Percentiles rank a stretch among this genome's conserved stretches.
Conservation (phyloP, 352 stramenopile genomes). For the Globisporangium rhizosaccharum region DNA sequence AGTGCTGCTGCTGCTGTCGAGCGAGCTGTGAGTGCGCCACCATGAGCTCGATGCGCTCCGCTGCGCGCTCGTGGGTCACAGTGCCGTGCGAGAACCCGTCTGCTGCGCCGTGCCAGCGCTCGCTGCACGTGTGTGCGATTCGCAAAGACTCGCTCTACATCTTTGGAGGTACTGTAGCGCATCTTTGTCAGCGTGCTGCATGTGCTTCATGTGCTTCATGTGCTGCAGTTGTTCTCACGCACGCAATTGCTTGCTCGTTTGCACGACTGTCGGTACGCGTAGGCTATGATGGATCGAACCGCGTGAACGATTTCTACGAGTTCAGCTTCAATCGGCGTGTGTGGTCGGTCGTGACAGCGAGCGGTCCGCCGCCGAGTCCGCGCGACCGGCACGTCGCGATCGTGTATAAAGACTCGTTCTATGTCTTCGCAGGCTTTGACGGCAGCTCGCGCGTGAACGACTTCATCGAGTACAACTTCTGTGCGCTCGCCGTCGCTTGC, state of each 20-base stretch:
- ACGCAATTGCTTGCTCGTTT: not conserved
- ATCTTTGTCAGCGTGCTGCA: not conserved
- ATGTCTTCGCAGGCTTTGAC: constrained; percentile 94
- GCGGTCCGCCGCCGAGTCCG: constrained; percentile 74
- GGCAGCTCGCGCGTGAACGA: constrained; percentile 91
- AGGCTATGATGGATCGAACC: constrained; percentile 91
- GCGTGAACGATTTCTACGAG: constrained; percentile 93
- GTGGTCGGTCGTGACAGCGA: constrained; percentile 66
- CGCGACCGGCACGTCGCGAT: constrained; percentile 93
- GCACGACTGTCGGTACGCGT: not conserved
- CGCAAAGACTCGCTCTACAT: constrained; percentile 92
- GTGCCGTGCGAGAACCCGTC: constrained; percentile 80
- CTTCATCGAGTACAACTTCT: constrained; percentile 94
- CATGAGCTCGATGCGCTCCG: constrained; percentile 35
- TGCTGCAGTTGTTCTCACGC: not conserved
- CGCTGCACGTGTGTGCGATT: constrained; percentile 90
- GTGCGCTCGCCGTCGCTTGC: constrained; percentile 30
- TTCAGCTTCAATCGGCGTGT: constrained; percentile 88
- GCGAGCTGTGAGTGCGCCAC: too few species aligned
- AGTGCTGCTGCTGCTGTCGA: too few species aligned
- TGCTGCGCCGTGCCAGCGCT: constrained; percentile 86
- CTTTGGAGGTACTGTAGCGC: constrained; percentile 58
- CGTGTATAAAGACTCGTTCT: constrained; percentile 92
- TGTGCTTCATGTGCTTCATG: not conserved
- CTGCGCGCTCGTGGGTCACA: constrained; percentile 59